Base-by-base conservation (phyloP, 2,329 filamentous ascomycete species). In the Claviceps purpurea region DNA sequence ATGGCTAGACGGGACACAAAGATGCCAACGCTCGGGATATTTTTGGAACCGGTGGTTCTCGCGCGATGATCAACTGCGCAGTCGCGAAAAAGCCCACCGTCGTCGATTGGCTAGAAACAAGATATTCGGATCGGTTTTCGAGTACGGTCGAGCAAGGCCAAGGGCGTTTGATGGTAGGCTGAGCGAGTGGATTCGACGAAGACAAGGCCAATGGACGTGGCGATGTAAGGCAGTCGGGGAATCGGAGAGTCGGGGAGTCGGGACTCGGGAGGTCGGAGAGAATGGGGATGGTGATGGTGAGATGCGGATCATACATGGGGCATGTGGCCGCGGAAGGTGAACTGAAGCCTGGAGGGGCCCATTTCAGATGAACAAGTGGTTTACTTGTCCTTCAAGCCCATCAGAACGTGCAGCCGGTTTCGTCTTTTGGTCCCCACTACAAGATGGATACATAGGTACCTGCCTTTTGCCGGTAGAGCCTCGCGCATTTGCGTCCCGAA, bases 1-100 rank as follows among this genome's bases (percentile, higher is more conserved):
- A 61, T 61, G 57, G 58, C 58, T 51, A 30, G 30, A 47, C 39
- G 50, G 30, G 26, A 11, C 13, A 44, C 18, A 6, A 41, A 43
- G 37, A 47, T 34, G 37, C 41, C 43, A 34, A n/a, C 50, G 50
- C 24, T 34, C 49, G 43, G 24, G 11, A n/a, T 38, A 13, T 13
- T 10, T n/a, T 40, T 10, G 30, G 30, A 11, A 34, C 10, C 30
- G 30, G 30, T 45, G 49, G 40, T 45, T 16, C 30, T 38, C 26
- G 30, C 20, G 8, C 20, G 13, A 10, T 43, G 8, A 8, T 42
- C 24, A 18, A 20, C 18, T 14, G 41, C 6, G 41, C 10, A 11
- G 10, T 34, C 10, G 30, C 30, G 3, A 34, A 34, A 34, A 10
- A 34, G 30, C 10, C 30, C 30, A 11, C 30, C 10, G 30, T 34